These are phyloP conservation scores for Cylindrotheca closterium DNA, from an alignment of 108 stramenopile species.

Conservation along the genomic window DNA sequence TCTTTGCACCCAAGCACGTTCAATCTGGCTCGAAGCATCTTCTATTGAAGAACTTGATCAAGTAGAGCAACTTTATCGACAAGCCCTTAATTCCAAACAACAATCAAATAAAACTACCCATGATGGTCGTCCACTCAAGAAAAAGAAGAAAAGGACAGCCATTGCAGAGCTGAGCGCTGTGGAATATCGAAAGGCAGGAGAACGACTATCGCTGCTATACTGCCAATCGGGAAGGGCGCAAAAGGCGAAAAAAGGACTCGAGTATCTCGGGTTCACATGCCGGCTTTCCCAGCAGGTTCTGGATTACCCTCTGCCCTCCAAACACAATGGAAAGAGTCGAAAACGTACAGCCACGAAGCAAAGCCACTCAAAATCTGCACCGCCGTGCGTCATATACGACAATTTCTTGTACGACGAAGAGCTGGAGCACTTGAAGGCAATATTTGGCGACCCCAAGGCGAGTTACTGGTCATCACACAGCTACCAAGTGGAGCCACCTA, in stretches of 20 bases:
- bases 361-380: conserved; percentile 4
- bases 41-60: conserved; percentile 42
- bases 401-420: conserved; percentile 53
- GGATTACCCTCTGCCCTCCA: conserved; percentile 46
- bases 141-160: conserved; percentile 21
- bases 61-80: conserved; percentile 53
- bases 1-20: conserved; percentile 13
- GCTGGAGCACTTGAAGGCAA: conserved; percentile 40
- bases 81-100: conserved; percentile 40
- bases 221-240: conserved; percentile 67
- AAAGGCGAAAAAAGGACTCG: conserved; percentile 54
- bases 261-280: conserved; percentile 62
- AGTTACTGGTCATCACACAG: conserved; percentile 72
- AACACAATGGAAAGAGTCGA: neutral
- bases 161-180: conserved; percentile 36
- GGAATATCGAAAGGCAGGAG: conserved; percentile 50
- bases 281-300: conserved; percentile 62
- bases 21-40: conserved; percentile 27
- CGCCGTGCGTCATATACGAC: conserved; percentile 64
- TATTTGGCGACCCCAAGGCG: conserved; percentile 52
- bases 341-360: conserved; percentile 3
- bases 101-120: neutral
- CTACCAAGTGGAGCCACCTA: conserved; percentile 75
- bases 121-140: neutral
- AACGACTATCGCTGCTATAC: conserved; percentile 60